Conservation (phyloP, 192 early-diverging fungal species). For the Cladochytrium replicatum region DNA sequence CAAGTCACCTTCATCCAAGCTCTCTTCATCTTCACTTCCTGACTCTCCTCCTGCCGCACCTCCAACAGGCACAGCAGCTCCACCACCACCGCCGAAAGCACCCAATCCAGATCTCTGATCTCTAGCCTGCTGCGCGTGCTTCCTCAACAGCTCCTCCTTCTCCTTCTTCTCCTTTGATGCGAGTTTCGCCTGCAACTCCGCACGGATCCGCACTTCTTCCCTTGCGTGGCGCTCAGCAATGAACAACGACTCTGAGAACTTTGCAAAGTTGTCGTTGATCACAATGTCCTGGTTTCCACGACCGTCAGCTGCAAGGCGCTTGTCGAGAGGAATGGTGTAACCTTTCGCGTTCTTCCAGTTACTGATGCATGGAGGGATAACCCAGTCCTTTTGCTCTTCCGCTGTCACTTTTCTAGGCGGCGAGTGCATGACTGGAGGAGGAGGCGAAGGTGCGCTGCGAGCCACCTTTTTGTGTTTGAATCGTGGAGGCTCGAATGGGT, state of each 20-base stretch:
- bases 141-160: slow-evolving; percentile 81
- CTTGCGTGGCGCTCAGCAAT: slow-evolving; percentile 89
- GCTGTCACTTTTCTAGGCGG: slow-evolving; percentile 93
- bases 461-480: slow-evolving; percentile 90
- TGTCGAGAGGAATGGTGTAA: slow-evolving; percentile 97
- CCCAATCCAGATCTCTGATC: slow-evolving; percentile 67
- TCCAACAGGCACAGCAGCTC: slow-evolving; percentile 11
- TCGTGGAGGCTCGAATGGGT: slow-evolving; percentile 93
- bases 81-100: slow-evolving; percentile 6
- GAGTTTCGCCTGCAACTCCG: slow-evolving; percentile 84
- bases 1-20: slow-evolving; percentile 51
- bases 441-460: slow-evolving; percentile 73
- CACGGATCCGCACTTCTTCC: slow-evolving; percentile 85
- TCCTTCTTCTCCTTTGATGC: slow-evolving; percentile 89
- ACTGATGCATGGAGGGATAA: slow-evolving; percentile 93
- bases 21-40: too few relatives aligned
- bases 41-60: too few relatives aligned
- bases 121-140: slow-evolving; percentile 85
- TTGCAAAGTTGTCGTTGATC: slow-evolving; percentile 96
- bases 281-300: slow-evolving; percentile 81
- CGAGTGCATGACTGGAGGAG: slow-evolving; percentile 95
- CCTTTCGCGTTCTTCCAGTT: slow-evolving; percentile 99
- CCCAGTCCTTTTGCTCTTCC: slow-evolving; percentile 94
- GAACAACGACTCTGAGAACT: slow-evolving; percentile 85
- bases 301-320: slow-evolving; percentile 94